phyloP scores from a whole-genome alignment of 177 flowering plant genomes.

The Tripterygium wilfordii region DNA sequence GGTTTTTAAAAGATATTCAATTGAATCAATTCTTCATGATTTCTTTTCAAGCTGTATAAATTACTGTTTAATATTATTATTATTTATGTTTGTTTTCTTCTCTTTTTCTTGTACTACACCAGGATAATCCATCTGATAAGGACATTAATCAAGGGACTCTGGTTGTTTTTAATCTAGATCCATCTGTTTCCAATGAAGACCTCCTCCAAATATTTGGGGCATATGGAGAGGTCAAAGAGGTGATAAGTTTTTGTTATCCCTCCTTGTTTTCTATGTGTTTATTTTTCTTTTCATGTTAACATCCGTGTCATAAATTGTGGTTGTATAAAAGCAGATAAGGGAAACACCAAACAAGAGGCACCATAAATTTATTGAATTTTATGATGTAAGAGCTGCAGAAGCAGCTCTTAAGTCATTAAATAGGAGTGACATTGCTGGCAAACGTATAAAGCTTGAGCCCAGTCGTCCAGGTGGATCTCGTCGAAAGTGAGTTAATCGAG shows the following conservation, averaged over 20 bases:
- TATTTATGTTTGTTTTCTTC: neutral
- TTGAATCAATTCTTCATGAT: neutral
- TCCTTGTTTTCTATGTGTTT: neutral
- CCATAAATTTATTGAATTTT: slow-evolving; percentile 79
- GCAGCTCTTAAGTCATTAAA: slow-evolving; percentile 71
- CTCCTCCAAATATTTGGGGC: slow-evolving; percentile 69
- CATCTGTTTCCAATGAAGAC: slow-evolving; percentile 78
- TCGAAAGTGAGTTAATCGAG: slow-evolving; percentile 44
- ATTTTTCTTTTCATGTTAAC: slow-evolving; percentile 1
- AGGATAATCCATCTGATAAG: slow-evolving; percentile 90
- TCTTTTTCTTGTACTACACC: slow-evolving; percentile 2
- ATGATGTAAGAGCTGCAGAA: slow-evolving; percentile 85
- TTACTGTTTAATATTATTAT: no score
- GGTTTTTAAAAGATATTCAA: slow-evolving; percentile 27
- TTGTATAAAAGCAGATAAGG: slow-evolving; percentile 52
- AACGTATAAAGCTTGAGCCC: slow-evolving; percentile 84
- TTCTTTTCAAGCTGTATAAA: no score
- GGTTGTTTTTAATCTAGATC: slow-evolving; percentile 79
- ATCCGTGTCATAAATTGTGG: slow-evolving; percentile 8
- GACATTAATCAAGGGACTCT: slow-evolving; percentile 85
- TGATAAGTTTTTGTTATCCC: slow-evolving; percentile 9
- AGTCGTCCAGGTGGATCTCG: slow-evolving; percentile 91
- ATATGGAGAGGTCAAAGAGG: slow-evolving; percentile 88
- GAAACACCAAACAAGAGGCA: slow-evolving; percentile 88
- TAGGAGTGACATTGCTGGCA: slow-evolving; percentile 84